Evolutionary conservation across 129 eudicot genomes (phyloP).

Genomic region (Lactuca sativa): DNA sequence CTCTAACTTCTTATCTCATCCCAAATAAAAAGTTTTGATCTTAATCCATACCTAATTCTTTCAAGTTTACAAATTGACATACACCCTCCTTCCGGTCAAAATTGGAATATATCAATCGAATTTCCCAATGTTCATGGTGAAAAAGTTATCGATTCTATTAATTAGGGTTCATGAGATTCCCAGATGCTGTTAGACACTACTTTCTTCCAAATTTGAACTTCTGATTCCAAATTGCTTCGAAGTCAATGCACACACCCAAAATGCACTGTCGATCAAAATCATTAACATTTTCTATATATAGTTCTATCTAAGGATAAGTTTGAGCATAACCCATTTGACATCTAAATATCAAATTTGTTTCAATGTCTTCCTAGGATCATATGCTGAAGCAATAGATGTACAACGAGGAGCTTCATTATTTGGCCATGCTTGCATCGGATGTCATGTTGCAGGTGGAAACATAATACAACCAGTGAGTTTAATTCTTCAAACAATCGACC

Average conservation of each 20-base stretch:
- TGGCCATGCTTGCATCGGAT: constrained; percentile 85
- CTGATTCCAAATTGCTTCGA: not conserved
- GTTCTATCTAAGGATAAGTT: not conserved
- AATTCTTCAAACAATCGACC: constrained; percentile 2
- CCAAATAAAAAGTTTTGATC: not conserved
- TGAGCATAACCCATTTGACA: not conserved
- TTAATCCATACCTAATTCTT: not conserved
- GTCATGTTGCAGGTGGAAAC: constrained; percentile 97
- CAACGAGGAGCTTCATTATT: constrained; percentile 73
- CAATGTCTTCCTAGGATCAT: constrained; percentile 40
- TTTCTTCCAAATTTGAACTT: not conserved
- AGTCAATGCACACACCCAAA: not conserved
- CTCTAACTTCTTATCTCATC: not conserved
- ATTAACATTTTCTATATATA: no score
- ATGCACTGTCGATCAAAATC: not conserved
- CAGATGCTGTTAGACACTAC: not conserved
- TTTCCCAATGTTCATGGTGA: not conserved
- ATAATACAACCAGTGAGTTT: constrained; percentile 82
- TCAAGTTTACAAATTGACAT: not conserved
- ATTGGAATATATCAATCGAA: constrained; percentile 2
- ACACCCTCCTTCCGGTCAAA: not conserved
- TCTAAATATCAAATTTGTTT: not conserved
- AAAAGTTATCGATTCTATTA: not conserved
- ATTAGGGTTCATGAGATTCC: constrained; percentile 22
- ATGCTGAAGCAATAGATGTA: constrained; percentile 47